These are phyloP conservation scores for Musa itinerans DNA, from an alignment of 176 grass and related monocot genomes.

Conservation along the genomic window DNA sequence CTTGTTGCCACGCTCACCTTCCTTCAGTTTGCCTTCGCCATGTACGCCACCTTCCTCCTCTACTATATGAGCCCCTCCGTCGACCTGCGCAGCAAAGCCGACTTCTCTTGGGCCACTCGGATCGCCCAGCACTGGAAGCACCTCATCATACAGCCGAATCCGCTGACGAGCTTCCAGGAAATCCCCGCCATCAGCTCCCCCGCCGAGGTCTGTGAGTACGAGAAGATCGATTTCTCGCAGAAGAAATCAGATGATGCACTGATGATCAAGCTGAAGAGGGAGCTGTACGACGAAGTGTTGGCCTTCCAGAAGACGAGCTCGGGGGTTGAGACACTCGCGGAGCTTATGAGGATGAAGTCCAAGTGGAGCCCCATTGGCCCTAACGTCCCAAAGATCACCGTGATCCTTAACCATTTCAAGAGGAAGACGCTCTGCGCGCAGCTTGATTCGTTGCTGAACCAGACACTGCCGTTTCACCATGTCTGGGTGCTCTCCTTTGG, in stretches of 20 bases:
- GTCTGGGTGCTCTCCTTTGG: constrained; percentile 88
- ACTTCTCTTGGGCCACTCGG: constrained; percentile 68
- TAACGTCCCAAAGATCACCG: constrained; percentile 46
- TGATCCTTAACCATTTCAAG: constrained; percentile 97
- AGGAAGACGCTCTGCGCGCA: constrained; percentile 84
- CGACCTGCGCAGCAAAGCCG: constrained; percentile 57
- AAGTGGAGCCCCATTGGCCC: constrained; percentile 28
- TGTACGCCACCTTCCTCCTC: constrained; percentile 95
- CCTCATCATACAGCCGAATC: constrained; percentile 32
- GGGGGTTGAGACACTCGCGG: constrained; percentile 66
- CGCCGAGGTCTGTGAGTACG: constrained; percentile 72
- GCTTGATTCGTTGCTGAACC: constrained; percentile 52
- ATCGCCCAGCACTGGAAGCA: constrained; percentile 82
- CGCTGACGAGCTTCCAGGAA: constrained; percentile 16
- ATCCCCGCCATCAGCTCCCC: constrained; percentile 5
- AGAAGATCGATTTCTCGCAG: constrained; percentile 88
- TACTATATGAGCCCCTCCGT: constrained; percentile 97
- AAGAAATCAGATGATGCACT: constrained; percentile 70
- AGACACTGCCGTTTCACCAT: constrained; percentile 90
- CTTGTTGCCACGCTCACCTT: constrained; percentile 52
- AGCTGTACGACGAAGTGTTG: constrained; percentile 79
- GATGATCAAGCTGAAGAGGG: constrained; percentile 80
- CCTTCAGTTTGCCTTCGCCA: constrained; percentile 78
- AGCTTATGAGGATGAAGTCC: constrained; percentile 61
- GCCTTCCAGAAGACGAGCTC: constrained; percentile 46